Evolutionary conservation across 352 stramenopile species (phyloP), one percentile per base, ranked within the genome.

Genomic region (Phytophthora syringae): DNA sequence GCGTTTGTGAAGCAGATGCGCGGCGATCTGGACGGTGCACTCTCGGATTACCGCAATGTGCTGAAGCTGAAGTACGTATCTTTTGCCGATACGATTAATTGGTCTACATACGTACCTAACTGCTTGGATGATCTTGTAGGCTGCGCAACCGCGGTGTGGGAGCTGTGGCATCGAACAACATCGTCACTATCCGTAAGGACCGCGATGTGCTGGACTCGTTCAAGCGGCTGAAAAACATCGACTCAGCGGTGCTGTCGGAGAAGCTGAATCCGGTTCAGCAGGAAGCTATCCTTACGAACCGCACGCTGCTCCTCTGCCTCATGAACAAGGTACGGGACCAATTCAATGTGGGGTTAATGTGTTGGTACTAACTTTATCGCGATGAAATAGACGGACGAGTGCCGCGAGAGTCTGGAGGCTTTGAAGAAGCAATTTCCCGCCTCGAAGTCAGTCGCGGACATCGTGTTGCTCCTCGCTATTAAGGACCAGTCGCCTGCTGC

Each of bases 171-270:
- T 76, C 67, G 32, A 95, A 95, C 73, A 95, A 95, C 59, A 89
- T 95, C 20, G 87, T 93, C 55, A 75, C 83, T 21, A 91, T 95
- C 51, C 85, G 86, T 47, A 84, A 81, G 45, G 82, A 93, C 53
- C 80, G 80, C 39, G 87, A 95, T 25, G 67, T 92, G 7, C 74
- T 95, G n/a, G 87, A 95, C 62, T 95, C 87, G 42, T 74, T 93
- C 40, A 95, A 95, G 80, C 82, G 85, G 0, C 68, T 95, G 40
- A 91, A 92, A 60, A 82, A 57, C 50, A 82, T 93, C 42, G 80
- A 89, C 52, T 49, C 72, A 12, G 70, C 74, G 7, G 72, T 84
- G 27, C 20, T 87, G 47, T 80, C 60, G 27, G 79, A 90, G 53
- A 95, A 94, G 58, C 74, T 93, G 18, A 83, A 49, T 40, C 59